Base-by-base conservation (phyloP, 768 basidiomycete species). In the Fistulinella prunicolor region DNA sequence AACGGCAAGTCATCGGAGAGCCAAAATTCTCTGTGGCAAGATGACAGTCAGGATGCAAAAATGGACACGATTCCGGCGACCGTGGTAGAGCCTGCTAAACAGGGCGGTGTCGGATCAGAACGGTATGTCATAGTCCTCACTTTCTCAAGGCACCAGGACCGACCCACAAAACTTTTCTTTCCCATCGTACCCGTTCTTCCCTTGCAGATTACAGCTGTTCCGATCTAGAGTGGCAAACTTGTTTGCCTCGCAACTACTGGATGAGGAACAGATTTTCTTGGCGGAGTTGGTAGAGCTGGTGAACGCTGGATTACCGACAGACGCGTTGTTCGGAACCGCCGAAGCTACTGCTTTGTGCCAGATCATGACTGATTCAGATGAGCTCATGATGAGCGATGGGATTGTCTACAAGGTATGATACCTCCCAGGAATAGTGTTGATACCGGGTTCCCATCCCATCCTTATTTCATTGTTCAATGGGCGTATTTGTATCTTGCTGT, bases 331-430 rank as follows among this genome's bases (percentile, higher is more conserved):
- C 66, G 87, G 89, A 3, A 86, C 83, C 0, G 74, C 77, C 12
- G 95, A 98, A 66, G 95, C 89, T 1, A 82, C 80, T 6, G 73
- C 75, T 45, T 82, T 84, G 20, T 84, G 86, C 49, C 74, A 81
- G 54, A 67, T 73, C 29, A 96, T 98, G 94, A 77, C 79, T 22
- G 83, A 85, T 58, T 56, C 59, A 14, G 68, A 70, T 45, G 87
- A 94, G 67, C 73, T 97, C 53, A 91, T 96, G 89, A 75, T 92
- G 58, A 86, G 85, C 54, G 90, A 89, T 26, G 88, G 85, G 26
- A 82, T 90, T 47, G 79, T 94, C 44, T 94, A 94, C 73, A 91
- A 84, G 67, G 81, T 92, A 47, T 91, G 72, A 69, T 46, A 47
- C 38, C 37, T 19, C 41, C 38, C 42, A n/a, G n/a, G n/a, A n/a